Conservation (phyloP, 1,139 yeast species). For the Pichia sp. region DNA sequence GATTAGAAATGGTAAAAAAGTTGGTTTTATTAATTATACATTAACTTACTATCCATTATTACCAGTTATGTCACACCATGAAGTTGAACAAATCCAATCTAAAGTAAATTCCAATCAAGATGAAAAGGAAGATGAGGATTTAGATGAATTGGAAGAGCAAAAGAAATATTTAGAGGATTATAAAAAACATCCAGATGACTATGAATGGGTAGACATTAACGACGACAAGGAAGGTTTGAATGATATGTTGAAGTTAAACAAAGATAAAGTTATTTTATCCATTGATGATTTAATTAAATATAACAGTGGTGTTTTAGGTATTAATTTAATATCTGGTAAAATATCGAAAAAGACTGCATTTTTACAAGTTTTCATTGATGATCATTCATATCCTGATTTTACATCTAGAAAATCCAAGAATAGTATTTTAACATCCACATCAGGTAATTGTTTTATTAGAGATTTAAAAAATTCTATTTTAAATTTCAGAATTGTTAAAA, state of each 20-base stretch:
- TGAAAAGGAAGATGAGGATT: constrained; percentile 22
- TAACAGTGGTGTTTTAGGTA: constrained; percentile 57
- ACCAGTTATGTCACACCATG: constrained; percentile 55
- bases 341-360: constrained; percentile 41
- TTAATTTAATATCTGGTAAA: constrained; percentile 45
- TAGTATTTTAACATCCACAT: constrained; percentile 36
- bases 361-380: constrained; percentile 60
- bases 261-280: constrained; percentile 40
- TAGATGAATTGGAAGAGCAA: constrained; percentile 33
- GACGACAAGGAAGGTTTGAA: constrained; percentile 36
- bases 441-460: constrained; percentile 57
- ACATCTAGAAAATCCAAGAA: constrained; percentile 42
- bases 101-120: constrained; percentile 31
- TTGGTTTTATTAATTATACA: constrained; percentile 44
- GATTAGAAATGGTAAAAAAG: constrained; percentile 21
- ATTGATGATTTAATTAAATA: constrained; percentile 46
- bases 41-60: constrained; percentile 39
- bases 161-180: constrained; percentile 40
- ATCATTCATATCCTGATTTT: constrained; percentile 53
- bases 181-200: constrained; percentile 53
- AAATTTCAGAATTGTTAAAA: constrained; percentile 49
- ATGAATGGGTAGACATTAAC: constrained; percentile 52
- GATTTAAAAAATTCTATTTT: constrained; percentile 58
- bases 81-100: constrained; percentile 36
- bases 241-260: constrained; percentile 33